Base-by-base conservation (phyloP, 106 monocot species). In the Dioscorea alata region DNA sequence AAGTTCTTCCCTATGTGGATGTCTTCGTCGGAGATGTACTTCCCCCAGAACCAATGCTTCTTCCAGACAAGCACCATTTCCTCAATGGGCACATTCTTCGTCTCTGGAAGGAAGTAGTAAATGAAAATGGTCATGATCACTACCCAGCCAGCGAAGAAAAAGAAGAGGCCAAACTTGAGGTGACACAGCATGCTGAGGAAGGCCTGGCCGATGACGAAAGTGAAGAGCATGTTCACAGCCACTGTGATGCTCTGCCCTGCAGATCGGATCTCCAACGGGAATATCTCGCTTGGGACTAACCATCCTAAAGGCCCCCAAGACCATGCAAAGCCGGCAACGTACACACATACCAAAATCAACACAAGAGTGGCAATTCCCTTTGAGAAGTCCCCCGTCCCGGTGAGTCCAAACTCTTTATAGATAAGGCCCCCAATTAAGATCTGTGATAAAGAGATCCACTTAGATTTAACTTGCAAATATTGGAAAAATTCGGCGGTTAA, bases 51-150 rank as follows among this genome's bases (percentile, higher is more conserved):
- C 68, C 73, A 68, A 28, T 73, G 78, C 13, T 32, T 48, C 73
- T 79, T 79, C 78, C 78, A 79, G 6, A 73, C 73, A 4, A 48
- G 20, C 1, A 31, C 8, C 85, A 82, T 88, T 79, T 88, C 88
- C 67, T 88, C 88, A 51, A 88, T 88, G 52, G 88, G 88, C 42
- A 85, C 73, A 28, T 80, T 80, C 73, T 88, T 88, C 10, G 88
- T 88, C 76, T 88, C 84, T 31, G 88, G 84, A 15, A 88, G 60
- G 56, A 88, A 72, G 20, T 79, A 18, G 22, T 60, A 33, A 19
- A 81, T 57, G 61, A 81, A 81, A 48, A 58, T 23, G 21, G 81
- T 81, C 81, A 81, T 81, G 65, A 71, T 54, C 2, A 73, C 4
- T 17, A 71, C 71, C 75, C 75, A 81, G 3, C 61, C 75, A 19